Evolutionary conservation across 176 grass and related monocot genomes (phyloP).

Genomic region (maize (Zea mays)): Zm-B73-REFERENCE-NAM-5.0 NC_050103.1:165785001-165785500

Average conservation of each 20-base stretch:
- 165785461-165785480: neutral
- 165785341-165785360: conserved; percentile 78
- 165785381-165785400: conserved; percentile 47
- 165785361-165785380: conserved; percentile 53
- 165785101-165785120: conserved; percentile 83
- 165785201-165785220: conserved; percentile 72
- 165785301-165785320: conserved; percentile 19
- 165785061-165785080: conserved; percentile 93
- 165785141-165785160: conserved; percentile 87
- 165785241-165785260: conserved; percentile 54
- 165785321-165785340: conserved; percentile 27
- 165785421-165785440: neutral
- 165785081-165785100: conserved; percentile 85
- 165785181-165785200: conserved; percentile 84
- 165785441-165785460: neutral
- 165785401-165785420: conserved; percentile 24
- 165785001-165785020: conserved; percentile 87
- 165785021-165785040: conserved; percentile 90
- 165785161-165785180: conserved; percentile 70
- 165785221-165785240: conserved; percentile 70
- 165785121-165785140: conserved; percentile 93
- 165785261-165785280: conserved; percentile 33
- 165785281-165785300: neutral
- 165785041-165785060: conserved; percentile 92
- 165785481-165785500: neutral